Conservation (phyloP, 1,284 basidiomycete genomes). For the Pisolithus thermaeus region DNA sequence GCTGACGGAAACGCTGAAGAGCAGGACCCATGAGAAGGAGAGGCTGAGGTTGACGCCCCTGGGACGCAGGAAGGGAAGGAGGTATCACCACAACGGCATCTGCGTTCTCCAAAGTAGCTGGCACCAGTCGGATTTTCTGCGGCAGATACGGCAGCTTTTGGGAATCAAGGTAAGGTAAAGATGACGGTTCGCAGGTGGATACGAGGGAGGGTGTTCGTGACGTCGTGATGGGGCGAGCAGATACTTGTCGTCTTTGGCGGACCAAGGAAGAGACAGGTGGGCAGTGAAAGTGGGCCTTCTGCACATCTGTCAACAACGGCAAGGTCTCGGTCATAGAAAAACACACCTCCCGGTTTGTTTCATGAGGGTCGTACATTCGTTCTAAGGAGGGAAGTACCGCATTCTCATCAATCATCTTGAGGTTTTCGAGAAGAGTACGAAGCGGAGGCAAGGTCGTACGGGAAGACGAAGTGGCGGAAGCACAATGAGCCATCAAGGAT, state of each 20-base stretch:
- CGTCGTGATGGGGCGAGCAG: neutral
- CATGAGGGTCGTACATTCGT: constrained; percentile 25
- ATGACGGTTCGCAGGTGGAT: constrained; percentile 15
- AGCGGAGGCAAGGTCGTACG: constrained; percentile 57
- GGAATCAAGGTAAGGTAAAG: constrained; percentile 14
- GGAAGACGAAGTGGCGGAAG: constrained; percentile 12
- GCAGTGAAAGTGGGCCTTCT: constrained; percentile 5
- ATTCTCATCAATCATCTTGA: constrained; percentile 27
- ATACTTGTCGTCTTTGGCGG: constrained; percentile 5
- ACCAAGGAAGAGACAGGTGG: neutral
- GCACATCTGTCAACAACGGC: neutral
- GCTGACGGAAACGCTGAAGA: constrained; percentile 34
- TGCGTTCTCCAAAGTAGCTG: constrained; percentile 44
- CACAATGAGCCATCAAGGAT: constrained; percentile 29
- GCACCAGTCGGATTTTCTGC: constrained; percentile 39
- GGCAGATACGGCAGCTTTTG: constrained; percentile 7
- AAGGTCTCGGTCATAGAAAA: neutral
- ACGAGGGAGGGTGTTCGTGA: constrained; percentile 16
- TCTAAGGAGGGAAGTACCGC: constrained; percentile 16
- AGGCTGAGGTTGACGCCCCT: constrained; percentile 15
- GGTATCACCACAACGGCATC: constrained; percentile 48
- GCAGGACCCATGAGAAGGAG: constrained; percentile 44
- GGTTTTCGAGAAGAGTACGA: constrained; percentile 37
- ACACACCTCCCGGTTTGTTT: constrained; percentile 30
- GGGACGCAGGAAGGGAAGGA: constrained; percentile 14